Evolutionary conservation across 805 yeast species (phyloP).

Genomic region (Yarrowia sp.): DNA sequence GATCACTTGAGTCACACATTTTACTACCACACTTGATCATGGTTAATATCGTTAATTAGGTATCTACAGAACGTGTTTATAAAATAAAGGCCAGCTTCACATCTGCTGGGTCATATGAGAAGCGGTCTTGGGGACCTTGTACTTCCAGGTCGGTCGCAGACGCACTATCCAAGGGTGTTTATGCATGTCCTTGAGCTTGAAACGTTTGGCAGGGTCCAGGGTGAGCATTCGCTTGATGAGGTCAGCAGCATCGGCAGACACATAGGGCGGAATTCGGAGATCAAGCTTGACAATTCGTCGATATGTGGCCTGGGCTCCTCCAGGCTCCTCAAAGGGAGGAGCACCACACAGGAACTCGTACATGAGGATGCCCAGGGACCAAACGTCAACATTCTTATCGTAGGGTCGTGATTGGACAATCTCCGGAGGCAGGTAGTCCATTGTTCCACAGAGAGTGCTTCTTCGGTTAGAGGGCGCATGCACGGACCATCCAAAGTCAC

Average conservation of each 20-base stretch:
- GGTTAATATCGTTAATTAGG: conserved; percentile 28
- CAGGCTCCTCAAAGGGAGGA: conserved; percentile 90
- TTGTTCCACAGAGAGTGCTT: conserved; percentile 90
- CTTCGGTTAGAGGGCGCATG: conserved; percentile 66
- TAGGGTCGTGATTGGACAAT: conserved; percentile 86
- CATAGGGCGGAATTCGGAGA: conserved; percentile 70
- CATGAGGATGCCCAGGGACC: conserved; percentile 90
- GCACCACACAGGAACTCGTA: conserved; percentile 86
- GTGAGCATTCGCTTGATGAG: conserved; percentile 68
- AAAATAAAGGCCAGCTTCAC: background rate
- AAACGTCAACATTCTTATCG: conserved; percentile 79
- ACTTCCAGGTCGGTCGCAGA: conserved; percentile 66
- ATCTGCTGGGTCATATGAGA: background rate
- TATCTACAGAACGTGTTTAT: conserved; percentile 6
- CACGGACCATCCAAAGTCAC: conserved; percentile 98
- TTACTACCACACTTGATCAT: too few species aligned
- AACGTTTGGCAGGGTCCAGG: conserved; percentile 72
- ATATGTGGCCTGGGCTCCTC: conserved; percentile 74
- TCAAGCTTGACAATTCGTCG: conserved; percentile 81
- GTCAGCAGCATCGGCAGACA: conserved; percentile 78
- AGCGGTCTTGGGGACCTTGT: conserved; percentile 27
- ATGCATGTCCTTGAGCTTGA: conserved; percentile 65
- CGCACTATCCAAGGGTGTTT: conserved; percentile 84
- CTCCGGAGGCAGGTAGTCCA: conserved; percentile 95
- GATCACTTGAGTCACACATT: too few species aligned